These are phyloP conservation scores for Peribolospora baueri DNA, from an alignment of 768 basidiomycete genomes.

Conservation along the genomic window DNA sequence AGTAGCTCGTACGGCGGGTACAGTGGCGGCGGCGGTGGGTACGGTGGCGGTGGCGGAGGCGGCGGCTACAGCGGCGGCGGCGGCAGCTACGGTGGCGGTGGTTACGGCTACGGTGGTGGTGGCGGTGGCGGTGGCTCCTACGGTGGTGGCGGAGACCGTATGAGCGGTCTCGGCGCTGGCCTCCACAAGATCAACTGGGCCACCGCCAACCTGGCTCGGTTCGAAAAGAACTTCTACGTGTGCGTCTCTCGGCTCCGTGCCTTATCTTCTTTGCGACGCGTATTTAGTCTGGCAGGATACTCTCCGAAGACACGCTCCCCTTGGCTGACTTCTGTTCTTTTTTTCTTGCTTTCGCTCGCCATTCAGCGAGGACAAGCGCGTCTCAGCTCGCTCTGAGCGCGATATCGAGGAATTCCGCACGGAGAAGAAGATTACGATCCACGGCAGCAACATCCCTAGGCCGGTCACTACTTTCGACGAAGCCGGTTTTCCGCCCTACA, in stretches of 20 bases:
- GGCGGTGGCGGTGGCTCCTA: slow-evolving; percentile 34
- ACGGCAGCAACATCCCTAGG: slow-evolving; percentile 65
- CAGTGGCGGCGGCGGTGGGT: slow-evolving; percentile 21
- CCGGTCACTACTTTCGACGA: slow-evolving; percentile 85
- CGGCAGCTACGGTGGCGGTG: slow-evolving; percentile 15
- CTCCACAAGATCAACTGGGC: slow-evolving; percentile 71
- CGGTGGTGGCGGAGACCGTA: slow-evolving; percentile 34
- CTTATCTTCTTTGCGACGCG: no score
- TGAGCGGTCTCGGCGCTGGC: slow-evolving; percentile 57
- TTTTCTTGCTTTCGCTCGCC: neutral
- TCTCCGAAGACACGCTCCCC: no score
- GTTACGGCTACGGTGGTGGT: slow-evolving; percentile 20
- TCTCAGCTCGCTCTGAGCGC: slow-evolving; percentile 46
- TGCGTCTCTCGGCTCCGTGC: neutral
- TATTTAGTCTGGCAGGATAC: no score
- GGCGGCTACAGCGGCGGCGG: slow-evolving; percentile 19
- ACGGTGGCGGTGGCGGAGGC: slow-evolving; percentile 22
- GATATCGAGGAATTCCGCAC: slow-evolving; percentile 75
- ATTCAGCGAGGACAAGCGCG: slow-evolving; percentile 47
- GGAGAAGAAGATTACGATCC: slow-evolving; percentile 72
- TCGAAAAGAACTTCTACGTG: slow-evolving; percentile 91
- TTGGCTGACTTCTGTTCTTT: no score
- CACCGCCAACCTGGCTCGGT: slow-evolving; percentile 43
- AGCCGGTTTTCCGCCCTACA: slow-evolving; percentile 84
- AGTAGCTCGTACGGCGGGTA: slow-evolving; percentile 16